Evolutionary conservation across 2,329 filamentous ascomycete genomes (phyloP), one percentile per base, ranked within the genome.

Genomic region (Hawksworthiomyces lignivorus): DNA sequence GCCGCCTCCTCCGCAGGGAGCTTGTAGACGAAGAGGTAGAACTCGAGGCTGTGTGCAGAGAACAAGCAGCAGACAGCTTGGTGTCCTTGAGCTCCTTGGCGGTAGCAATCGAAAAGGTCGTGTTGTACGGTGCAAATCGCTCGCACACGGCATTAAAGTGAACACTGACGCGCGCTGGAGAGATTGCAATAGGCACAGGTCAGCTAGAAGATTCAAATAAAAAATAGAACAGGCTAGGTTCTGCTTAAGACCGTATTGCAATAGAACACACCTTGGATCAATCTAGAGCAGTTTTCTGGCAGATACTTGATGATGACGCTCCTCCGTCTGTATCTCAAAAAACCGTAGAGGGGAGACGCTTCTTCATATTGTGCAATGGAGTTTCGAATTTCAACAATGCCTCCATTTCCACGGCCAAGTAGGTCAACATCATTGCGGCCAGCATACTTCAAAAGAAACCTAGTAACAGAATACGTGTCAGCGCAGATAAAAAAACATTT

Each of bases 291-390:
- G 46, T 82, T 86, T 46, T 94, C 87, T 1, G 90, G 92, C 48
- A 95, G 75, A 61, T 92, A 95, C 67, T 92, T 96, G 61, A 98
- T 76, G 46, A 98, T 67, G 36, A 97, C 84, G 63, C 88, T 96
- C 58, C 88, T 80, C 58, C 89, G 80, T 43, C 90, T 75, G 62
- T 96, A 97, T 54, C 86, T 81, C 52, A 98, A 67, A 59, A 96
- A 87, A 40, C 92, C 92, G 58, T 94, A 98, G 36, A 98, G 69
- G 18, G 92, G 92, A 48, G 87, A 92, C 42, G 78, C 75, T 50
- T 96, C 89, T 43, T 85, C 77, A 59, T 94, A 94, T 48, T 77
- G 70, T 45, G 82, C 76, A 52, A 97, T 82, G 43, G 80, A 75
- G 55, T 80, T 80, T 56, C 88, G 83, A 50, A 92, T 80, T 60